phyloP scores from a whole-genome alignment of 2,329 filamentous ascomycete genomes.

The Claviceps sp. region DNA sequence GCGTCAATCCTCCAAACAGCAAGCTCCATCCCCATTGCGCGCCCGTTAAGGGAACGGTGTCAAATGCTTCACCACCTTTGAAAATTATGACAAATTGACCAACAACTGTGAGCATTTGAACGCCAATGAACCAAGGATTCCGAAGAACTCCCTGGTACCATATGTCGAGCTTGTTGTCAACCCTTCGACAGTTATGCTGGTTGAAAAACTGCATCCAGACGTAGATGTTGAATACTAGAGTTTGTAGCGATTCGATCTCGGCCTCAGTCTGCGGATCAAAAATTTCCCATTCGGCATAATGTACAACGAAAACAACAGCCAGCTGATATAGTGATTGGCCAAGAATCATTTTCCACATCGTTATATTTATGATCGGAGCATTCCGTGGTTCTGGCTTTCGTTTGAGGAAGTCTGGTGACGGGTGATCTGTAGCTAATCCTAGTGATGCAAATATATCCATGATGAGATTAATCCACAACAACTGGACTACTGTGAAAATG shows the following conservation, averaged over 20 bases:
- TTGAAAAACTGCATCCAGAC: constrained; percentile 91
- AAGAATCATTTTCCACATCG: constrained; percentile 86
- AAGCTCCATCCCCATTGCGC: constrained; percentile 58
- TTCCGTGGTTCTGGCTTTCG: constrained; percentile 62
- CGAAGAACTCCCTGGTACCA: constrained; percentile 58
- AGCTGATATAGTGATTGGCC: constrained; percentile 70
- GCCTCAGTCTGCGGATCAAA: constrained; percentile 34
- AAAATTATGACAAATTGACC: constrained; percentile 63
- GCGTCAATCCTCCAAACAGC: constrained; percentile 50
- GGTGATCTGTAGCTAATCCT: constrained; percentile 48
- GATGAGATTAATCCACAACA: constrained; percentile 56
- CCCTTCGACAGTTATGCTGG: constrained; percentile 62
- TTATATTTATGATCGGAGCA: constrained; percentile 57
- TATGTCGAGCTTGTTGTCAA: constrained; percentile 75
- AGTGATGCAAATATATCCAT: constrained; percentile 59
- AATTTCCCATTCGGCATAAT: constrained; percentile 46
- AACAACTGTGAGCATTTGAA: constrained; percentile 52
- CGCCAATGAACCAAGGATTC: constrained; percentile 65
- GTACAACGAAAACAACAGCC: constrained; percentile 40
- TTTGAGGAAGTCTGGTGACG: constrained; percentile 40
- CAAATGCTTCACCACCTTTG: constrained; percentile 54
- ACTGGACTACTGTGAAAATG: constrained; percentile 48
- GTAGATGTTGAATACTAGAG: constrained; percentile 73
- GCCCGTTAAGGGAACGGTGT: constrained; percentile 45
- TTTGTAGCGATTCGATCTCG: constrained; percentile 31